A percentile compares a stretch with the other conserved stretches of the same genome.
Evolutionary conservation across 2,329 filamentous ascomycete species (phyloP).

Genomic region (Fusarium oxysporum): DNA sequence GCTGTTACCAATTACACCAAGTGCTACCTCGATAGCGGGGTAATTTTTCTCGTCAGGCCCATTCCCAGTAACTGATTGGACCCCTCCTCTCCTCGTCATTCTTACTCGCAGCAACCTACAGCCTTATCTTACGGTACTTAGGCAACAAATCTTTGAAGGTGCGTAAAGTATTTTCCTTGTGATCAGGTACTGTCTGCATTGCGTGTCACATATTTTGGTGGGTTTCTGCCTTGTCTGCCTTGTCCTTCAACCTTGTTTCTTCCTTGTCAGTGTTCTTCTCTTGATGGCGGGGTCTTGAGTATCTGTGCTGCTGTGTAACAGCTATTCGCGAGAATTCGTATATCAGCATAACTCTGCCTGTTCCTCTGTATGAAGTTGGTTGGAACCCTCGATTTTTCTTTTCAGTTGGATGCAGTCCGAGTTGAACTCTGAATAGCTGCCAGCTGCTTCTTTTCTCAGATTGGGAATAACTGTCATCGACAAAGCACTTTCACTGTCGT

Average conservation of each 20-base stretch:
- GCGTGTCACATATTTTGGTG: constrained; percentile 9
- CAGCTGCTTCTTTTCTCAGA: background rate
- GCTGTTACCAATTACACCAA: constrained; percentile 17
- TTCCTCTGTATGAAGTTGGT: background rate
- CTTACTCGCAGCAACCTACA: constrained; percentile 38
- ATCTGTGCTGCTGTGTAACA: constrained; percentile 24
- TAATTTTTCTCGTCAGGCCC: constrained; percentile 39
- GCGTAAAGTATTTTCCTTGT: constrained; percentile 39
- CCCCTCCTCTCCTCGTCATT: constrained; percentile 39
- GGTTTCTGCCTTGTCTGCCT: constrained; percentile 37
- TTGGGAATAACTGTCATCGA: constrained; percentile 3
- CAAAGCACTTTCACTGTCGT: constrained; percentile 11
- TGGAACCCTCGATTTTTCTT: background rate
- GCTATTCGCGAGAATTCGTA: constrained; percentile 20
- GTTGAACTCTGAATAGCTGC: constrained; percentile 3
- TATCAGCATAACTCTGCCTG: constrained; percentile 14
- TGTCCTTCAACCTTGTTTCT: constrained; percentile 3
- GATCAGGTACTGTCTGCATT: constrained; percentile 36
- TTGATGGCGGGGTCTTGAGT: constrained; percentile 30
- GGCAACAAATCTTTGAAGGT: constrained; percentile 41
- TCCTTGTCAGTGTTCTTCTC: background rate
- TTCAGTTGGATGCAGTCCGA: background rate
- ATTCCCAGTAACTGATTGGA: constrained; percentile 41
- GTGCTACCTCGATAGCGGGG: constrained; percentile 41
- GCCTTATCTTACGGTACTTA: constrained; percentile 25